These are phyloP conservation scores for Myrica gale DNA, from an alignment of 306 rosid genomes.

Conservation along the genomic window DNA sequence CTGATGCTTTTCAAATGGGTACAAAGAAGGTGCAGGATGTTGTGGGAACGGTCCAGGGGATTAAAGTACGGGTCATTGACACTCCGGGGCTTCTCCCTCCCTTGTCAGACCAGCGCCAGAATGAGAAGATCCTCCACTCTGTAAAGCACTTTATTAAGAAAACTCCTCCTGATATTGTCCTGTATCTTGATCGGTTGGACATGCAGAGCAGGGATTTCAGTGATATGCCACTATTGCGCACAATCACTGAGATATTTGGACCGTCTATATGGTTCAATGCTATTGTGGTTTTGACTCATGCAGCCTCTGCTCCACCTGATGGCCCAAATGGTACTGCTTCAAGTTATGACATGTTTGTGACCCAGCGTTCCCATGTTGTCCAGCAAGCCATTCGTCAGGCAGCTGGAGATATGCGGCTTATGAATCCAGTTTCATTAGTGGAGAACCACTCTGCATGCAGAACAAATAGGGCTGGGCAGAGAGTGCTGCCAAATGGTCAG, in stretches of 20 bases:
- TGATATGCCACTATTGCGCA: constrained; percentile 92
- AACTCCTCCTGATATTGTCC: constrained; percentile 91
- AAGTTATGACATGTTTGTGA: constrained; percentile 92
- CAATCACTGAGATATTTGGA: constrained; percentile 88
- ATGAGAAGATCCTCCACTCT: constrained; percentile 84
- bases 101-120: constrained; percentile 81
- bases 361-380: constrained; percentile 93
- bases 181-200: constrained; percentile 93
- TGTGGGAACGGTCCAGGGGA: constrained; percentile 94
- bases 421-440: constrained; percentile 96
- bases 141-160: constrained; percentile 78
- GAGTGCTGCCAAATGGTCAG: constrained; percentile 99
- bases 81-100: constrained; percentile 95
- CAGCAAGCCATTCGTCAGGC: constrained; percentile 99
- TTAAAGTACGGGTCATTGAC: constrained; percentile 89
- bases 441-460: constrained; percentile 97
- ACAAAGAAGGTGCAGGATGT: constrained; percentile 97
- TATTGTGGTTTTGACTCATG: constrained; percentile 93
- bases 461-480: constrained; percentile 92
- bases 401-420: constrained; percentile 98
- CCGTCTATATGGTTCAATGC: constrained; percentile 98
- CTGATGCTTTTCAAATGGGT: constrained; percentile 87
- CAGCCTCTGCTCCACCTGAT: constrained; percentile 97
- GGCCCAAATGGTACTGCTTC: constrained; percentile 93
- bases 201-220: constrained; percentile 92